Evolutionary conservation across 306 rosid genomes (phyloP).

Genomic region (Adenanthera pavonina): DNA sequence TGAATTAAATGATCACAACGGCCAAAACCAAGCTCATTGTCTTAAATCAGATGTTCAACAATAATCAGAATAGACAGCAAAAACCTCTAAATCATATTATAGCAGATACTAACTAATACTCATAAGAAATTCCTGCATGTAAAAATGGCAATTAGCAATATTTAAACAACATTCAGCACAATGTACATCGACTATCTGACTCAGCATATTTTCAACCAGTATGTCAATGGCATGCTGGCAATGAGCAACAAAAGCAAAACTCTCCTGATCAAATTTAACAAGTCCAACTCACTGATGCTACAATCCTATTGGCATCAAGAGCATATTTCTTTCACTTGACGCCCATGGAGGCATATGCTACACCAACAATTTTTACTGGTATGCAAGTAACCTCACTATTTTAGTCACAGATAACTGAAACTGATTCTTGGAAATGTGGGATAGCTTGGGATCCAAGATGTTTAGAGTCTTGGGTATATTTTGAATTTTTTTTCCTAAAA

Average conservation of each 20-base stretch:
- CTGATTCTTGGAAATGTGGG: not conserved
- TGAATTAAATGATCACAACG: too few species aligned
- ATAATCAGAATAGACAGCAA: not conserved
- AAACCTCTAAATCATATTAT: not conserved
- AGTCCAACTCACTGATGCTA: not conserved
- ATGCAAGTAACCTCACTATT: not conserved
- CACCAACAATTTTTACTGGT: not conserved
- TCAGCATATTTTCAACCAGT: not conserved
- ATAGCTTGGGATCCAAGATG: not conserved
- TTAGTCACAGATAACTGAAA: not conserved
- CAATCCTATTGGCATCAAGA: not conserved
- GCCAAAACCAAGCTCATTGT: too few species aligned
- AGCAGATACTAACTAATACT: not conserved
- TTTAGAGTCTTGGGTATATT: not conserved
- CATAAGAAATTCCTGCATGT: not conserved
- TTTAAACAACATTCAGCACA: not conserved
- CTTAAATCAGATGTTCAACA: too few species aligned
- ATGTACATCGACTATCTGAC: not conserved
- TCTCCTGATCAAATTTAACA: not conserved
- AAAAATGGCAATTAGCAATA: not conserved
- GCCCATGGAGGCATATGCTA: not conserved
- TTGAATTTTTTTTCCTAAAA: too few species aligned
- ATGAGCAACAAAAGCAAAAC: not conserved
- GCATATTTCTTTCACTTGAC: not conserved
- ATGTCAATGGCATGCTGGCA: not conserved